Base-by-base conservation (phyloP, 2,329 filamentous ascomycete genomes). In the Coniochaeta sp. region DNA sequence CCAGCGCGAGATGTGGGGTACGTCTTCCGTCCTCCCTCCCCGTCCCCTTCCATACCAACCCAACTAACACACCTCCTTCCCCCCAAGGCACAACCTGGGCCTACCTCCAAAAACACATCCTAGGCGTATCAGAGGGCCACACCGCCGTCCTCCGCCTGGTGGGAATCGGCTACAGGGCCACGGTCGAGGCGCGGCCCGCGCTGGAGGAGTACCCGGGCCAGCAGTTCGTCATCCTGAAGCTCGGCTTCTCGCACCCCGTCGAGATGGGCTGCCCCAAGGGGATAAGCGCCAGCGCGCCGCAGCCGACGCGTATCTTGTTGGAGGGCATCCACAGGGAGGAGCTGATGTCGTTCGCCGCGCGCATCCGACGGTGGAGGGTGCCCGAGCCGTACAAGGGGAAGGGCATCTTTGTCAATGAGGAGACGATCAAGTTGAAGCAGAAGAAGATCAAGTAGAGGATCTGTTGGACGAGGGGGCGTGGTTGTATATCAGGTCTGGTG, bases 331-430 rank as follows among this genome's bases (percentile, higher is more conserved):
- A 97, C 67, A 91, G 90, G 66, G 86, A 95, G 70, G 79, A 85
- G 48, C 83, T 99, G 57, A 94, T 91, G 79, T 85, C 87, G 53
- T 96, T 97, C 69, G 94, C 94, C 16, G 94, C 94, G 1, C 77
- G 85, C 61, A 95, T 99, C 60, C 79, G 90, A 61, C 81, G 77
- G 70, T 97, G 92, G 92, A 85, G 94, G 66, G 81, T 81, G 58
- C 94, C 94, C 27, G 94, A 99, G 74, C 94, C 94, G 58, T 99
- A 99, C 73, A 99, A 99, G 82, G 94, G 94, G 60, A 97, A 99
- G 83, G 94, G 94, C 62, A 95, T 99, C 61, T 99, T 97, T 68
- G 86, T 99, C 62, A 95, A 97, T 65, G 90, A 91, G 57, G 91
- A 99, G 79, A 96, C 91, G 27, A 96, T 99, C 74, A 95, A 87